Base-by-base conservation (phyloP, 2,329 filamentous ascomycete genomes). In the Chaetoscypha palmicola region DNA sequence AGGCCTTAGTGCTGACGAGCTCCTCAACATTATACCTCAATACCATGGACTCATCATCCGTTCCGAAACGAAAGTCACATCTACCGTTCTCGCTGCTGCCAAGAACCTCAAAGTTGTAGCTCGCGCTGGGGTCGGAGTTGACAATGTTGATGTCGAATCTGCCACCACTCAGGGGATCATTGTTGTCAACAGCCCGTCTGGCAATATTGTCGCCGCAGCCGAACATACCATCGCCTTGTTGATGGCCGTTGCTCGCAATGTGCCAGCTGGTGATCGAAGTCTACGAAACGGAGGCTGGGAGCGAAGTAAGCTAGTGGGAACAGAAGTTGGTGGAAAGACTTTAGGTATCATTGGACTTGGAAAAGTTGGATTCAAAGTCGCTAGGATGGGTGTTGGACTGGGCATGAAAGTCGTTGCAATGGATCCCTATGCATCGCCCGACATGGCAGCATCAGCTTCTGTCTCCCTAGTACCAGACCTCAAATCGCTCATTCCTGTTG, bases 281-380 rank as follows among this genome's bases (percentile, higher is more conserved):
- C 67, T 88, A 50, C 86, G 89, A 57, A 68, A 63, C n/a, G 81
- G 81, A 0, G 78, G 76, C 41, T 91, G 86, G 86, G 84, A 90
- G 61, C 71, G 86, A 43, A 78, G 80, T 57, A 77, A 78, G 54
- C 71, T 90, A 2, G 81, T 88, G 0, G 86, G 86, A 3, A 76
- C 88, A 14, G 86, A 91, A 62, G 79, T 90, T 9, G 83, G 86
- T 38, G 77, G 81, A 35, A 91, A 90, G 67, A 83, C 77, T 1
- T 68, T 91, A 5, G 84, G 81, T 1, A 81, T 91, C 38, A 77
- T 92, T 30, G 86, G 86, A 1, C 66, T 90, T 20, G 86, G 86
- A n/a, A 90, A 90, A 67, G 85, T 91, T 21, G 86, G 86, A 17
- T 71, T 90, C 59, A 85, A 83, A 39, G 86, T 91, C 12, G 86